phyloP scores from a whole-genome alignment of 768 basidiomycete genomes.

The Candolleomyces eurysporus region DNA sequence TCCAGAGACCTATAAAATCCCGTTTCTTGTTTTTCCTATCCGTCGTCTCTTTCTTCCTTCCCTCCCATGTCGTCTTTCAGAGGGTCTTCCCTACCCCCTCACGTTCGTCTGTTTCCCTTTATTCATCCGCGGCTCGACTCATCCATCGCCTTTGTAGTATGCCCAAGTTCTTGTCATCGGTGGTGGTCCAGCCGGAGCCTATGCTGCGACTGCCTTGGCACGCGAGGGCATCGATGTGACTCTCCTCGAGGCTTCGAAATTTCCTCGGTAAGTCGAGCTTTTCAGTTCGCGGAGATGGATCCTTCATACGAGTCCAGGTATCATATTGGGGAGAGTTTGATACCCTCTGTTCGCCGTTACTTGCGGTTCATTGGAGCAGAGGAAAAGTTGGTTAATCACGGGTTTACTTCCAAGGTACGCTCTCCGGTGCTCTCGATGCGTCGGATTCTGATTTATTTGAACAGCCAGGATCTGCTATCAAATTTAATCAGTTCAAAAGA shows the following conservation, averaged over 20 bases:
- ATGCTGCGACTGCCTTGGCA: conserved; percentile 54
- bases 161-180: conserved; percentile 46
- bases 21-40: conserved; percentile 2
- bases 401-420: conserved; percentile 50
- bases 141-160: conserved; percentile 27
- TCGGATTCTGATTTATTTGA: neutral
- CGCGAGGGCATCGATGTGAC: conserved; percentile 55
- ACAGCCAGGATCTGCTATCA: conserved; percentile 61
- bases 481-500: conserved; percentile 63
- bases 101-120: conserved; percentile 16
- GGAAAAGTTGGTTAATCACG: conserved; percentile 45
- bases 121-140: neutral
- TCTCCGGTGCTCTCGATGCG: neutral
- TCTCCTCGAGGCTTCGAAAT: conserved; percentile 52
- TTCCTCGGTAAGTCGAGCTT: conserved; percentile 40
- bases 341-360: conserved; percentile 60
- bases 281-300: neutral
- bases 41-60: conserved; percentile 17
- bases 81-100: conserved; percentile 28
- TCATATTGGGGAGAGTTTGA: conserved; percentile 59
- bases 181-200: conserved; percentile 57
- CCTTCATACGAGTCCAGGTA: conserved; percentile 32
- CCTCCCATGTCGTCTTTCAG: conserved; percentile 20
- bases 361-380: conserved; percentile 58
- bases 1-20: conserved; percentile 9